These are phyloP conservation scores for Phtheirospermum japonicum DNA, from an alignment of 257 asterid species.

Conservation along the genomic window DNA sequence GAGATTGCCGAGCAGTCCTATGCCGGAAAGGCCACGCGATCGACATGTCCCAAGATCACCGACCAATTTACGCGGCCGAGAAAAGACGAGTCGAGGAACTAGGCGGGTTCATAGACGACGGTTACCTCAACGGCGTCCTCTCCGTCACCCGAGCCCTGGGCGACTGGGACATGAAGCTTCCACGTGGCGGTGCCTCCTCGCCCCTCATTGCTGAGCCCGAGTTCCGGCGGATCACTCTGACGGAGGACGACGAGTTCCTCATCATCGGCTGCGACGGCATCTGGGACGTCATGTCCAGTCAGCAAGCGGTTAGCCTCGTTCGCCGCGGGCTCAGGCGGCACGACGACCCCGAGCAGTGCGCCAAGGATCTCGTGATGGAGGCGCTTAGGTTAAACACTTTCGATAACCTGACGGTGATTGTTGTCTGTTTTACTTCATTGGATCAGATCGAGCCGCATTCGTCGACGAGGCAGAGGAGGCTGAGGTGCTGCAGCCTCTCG, in stretches of 20 bases:
- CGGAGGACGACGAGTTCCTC: constrained; percentile 79
- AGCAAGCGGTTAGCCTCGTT: constrained; percentile 73
- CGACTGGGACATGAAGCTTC: constrained; percentile 92
- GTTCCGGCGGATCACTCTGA: constrained; percentile 46
- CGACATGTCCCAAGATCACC: constrained; percentile 82
- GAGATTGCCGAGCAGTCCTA: constrained; percentile 87
- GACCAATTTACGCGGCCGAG: constrained; percentile 54
- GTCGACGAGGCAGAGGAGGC: constrained; percentile 30
- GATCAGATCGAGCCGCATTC: constrained; percentile 37
- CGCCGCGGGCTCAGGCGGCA: constrained; percentile 65
- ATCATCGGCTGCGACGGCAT: constrained; percentile 85
- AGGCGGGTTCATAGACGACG: constrained; percentile 77
- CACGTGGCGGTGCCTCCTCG: constrained; percentile 47
- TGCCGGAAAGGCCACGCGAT: constrained; percentile 77
- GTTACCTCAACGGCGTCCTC: constrained; percentile 71
- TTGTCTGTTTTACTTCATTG: constrained; percentile 53
- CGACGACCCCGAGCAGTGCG: constrained; percentile 83
- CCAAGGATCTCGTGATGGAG: constrained; percentile 79
- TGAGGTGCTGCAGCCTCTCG: constrained; percentile 64
- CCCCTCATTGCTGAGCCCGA: constrained; percentile 90
- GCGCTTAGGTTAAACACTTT: constrained; percentile 69
- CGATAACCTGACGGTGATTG: constrained; percentile 70
- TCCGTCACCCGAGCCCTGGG: constrained; percentile 78
- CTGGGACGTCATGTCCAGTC: constrained; percentile 85
- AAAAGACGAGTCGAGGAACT: constrained; percentile 63